These are phyloP conservation scores for Pythium apleroticum DNA, from an alignment of 352 stramenopile genomes.

Conservation along the genomic window DNA sequence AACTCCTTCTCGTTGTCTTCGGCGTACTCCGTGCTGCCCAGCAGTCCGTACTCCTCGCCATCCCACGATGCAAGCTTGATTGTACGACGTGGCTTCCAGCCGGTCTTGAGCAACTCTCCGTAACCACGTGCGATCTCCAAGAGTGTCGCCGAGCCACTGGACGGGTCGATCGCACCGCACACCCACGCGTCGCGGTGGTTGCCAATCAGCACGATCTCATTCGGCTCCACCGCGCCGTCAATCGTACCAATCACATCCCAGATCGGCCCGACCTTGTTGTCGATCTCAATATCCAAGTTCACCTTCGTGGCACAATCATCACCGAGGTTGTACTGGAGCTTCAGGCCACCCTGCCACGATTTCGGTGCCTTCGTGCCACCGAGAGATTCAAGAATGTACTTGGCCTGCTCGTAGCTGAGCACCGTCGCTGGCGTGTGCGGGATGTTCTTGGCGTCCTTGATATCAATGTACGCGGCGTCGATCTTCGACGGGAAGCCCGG, in stretches of 20 bases:
- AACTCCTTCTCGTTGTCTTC: constrained; percentile 59
- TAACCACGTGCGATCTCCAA: constrained; percentile 80
- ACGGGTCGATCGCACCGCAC: constrained; percentile 83
- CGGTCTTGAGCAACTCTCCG: constrained; percentile 51
- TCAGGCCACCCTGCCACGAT: constrained; percentile 59
- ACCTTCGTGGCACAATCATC: constrained; percentile 52
- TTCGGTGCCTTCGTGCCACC: constrained; percentile 48
- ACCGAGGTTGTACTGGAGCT: constrained; percentile 65
- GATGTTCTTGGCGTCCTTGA: constrained; percentile 53
- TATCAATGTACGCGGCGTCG: constrained; percentile 29
- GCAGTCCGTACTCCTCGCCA: constrained; percentile 81
- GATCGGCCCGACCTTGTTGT: constrained; percentile 77
- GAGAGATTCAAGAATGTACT: constrained; percentile 65
- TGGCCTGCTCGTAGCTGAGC: constrained; percentile 80
- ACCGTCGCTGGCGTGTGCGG: constrained; percentile 63
- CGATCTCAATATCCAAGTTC: constrained; percentile 60
- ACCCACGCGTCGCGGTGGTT: constrained; percentile 93
- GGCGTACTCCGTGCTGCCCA: constrained; percentile 81
- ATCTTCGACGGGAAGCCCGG: constrained; percentile 32
- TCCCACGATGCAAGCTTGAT: constrained; percentile 85
- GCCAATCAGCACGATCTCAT: constrained; percentile 75
- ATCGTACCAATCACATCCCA: constrained; percentile 90
- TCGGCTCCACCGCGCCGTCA: constrained; percentile 44
- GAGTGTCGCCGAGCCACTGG: constrained; percentile 70
- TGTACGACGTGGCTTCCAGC: constrained; percentile 69